Base-by-base conservation (phyloP, 1,284 basidiomycete species). In the Acaromyces ingoldii region DNA sequence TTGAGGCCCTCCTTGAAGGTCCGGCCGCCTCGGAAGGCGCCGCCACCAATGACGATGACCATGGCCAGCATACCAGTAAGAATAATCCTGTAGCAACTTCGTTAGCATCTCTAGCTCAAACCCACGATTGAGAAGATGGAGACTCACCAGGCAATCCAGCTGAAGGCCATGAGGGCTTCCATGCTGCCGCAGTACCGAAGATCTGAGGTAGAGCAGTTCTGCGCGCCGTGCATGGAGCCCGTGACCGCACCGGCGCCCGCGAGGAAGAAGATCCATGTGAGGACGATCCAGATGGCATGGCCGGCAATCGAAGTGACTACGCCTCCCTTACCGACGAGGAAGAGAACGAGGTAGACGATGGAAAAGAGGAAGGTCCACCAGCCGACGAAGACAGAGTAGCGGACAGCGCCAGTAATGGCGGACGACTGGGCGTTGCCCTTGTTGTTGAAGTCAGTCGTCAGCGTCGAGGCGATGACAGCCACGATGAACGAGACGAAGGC, bases 311-410 rank as follows among this genome's bases (percentile, higher is more conserved):
- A 73, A 22, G 72, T 74, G 51, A 74, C 29, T 21, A 66, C 62
- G 36, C 72, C 72, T 34, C 72, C 72, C 22, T 61, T 56, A 42
- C 64, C 70, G n/a, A 57, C 54, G 6, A 75, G 62, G 67, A 75
- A 73, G 47, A 72, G 62, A 45, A 43, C 67, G 39, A 72, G 67
- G 56, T 70, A 75, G 45, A 52, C 28, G n/a, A 62, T 49, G 33
- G 58, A 55, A 49, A 71, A 60, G 39, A 72, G 33, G 63, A 75
- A 70, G 36, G 63, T 63, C 67, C 65, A 74, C 72, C 72, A 75
- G 29, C 67, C 67, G 29, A 57, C 54, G 36, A 75, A 75, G 52
- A 72, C 52, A 25, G 66, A 51, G 60, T 67, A 74, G 28, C 65
- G 65, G 29, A 70, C 64, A 22, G 56, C 50, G 40, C 63, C 62